A percentile compares a stretch with the other conserved stretches of the same genome.
Evolutionary conservation across 2,329 filamentous ascomycete species (phyloP).

Genomic region (Ophiostoma piceae): DNA sequence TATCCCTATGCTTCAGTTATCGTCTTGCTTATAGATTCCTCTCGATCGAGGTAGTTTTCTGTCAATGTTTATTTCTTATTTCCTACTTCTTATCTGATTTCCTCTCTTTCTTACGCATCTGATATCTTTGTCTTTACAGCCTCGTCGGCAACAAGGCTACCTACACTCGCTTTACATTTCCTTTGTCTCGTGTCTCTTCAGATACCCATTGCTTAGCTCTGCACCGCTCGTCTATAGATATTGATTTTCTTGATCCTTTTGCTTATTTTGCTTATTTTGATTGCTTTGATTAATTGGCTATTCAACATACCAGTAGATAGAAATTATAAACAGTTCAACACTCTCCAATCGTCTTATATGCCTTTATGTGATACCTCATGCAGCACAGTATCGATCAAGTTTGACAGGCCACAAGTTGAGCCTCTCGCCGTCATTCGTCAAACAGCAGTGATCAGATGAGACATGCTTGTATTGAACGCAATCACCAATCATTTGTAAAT

Average conservation of each 20-base stretch:
- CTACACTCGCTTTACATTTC: neutral
- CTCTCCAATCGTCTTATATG: neutral
- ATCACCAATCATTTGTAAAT: neutral
- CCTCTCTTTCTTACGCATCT: neutral
- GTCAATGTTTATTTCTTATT: conserved; percentile 1
- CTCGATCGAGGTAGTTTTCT: conserved; percentile 4
- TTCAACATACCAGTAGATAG: neutral
- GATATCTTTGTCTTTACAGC: neutral
- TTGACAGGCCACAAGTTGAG: conserved; percentile 5
- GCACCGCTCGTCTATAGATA: neutral
- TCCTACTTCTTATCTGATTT: neutral
- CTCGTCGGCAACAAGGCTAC: neutral
- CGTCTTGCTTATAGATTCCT: neutral
- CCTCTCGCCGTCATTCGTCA: neutral
- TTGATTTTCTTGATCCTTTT: neutral
- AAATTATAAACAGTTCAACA: neutral
- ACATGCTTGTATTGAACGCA: neutral
- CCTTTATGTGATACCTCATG: neutral
- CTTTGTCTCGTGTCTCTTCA: conserved; percentile 7
- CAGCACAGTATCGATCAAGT: neutral
- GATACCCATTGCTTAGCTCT: neutral
- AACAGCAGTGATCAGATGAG: neutral
- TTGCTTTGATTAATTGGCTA: neutral
- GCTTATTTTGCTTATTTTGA: neutral
- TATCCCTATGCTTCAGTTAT: neutral